These are phyloP conservation scores for Fraxinus dipetala DNA, from an alignment of 305 asterid genomes.

Conservation along the genomic window DNA sequence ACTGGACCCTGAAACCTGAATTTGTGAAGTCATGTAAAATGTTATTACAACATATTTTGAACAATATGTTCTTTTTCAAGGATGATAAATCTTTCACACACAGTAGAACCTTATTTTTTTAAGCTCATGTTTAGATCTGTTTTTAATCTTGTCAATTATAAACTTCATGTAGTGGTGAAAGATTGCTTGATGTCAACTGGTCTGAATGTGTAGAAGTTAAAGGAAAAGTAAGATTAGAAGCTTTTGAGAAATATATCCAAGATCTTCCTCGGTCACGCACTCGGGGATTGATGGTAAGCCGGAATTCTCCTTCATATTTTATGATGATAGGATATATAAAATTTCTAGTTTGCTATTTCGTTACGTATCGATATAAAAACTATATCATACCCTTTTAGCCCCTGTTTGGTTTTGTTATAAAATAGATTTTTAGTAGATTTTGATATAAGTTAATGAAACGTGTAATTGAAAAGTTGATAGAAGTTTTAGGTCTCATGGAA, in stretches of 20 bases:
- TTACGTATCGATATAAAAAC: not conserved
- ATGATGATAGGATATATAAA: not conserved
- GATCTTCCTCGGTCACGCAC: slow-evolving; percentile 34
- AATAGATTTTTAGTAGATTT: not conserved
- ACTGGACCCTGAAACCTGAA: not conserved
- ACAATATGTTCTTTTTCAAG: not conserved
- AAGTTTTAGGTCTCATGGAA: not conserved
- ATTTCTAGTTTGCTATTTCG: not conserved
- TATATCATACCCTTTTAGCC: not conserved
- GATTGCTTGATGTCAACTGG: slow-evolving; percentile 35
- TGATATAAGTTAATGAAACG: not conserved
- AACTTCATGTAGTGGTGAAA: slow-evolving; percentile 32
- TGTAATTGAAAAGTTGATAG: not conserved
- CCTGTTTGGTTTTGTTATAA: not conserved
- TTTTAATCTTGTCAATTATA: slow-evolving; percentile 17
- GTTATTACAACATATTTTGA: not conserved
- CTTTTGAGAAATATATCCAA: slow-evolving; percentile 26
- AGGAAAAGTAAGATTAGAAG: slow-evolving; percentile 31
- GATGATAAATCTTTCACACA: not conserved
- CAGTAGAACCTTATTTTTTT: not conserved
- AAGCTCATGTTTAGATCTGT: not conserved
- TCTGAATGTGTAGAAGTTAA: slow-evolving; percentile 29
- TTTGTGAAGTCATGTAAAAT: not conserved
- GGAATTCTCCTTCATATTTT: not conserved
- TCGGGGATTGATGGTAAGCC: slow-evolving; percentile 35